Base-by-base conservation (phyloP, 345 rosid genomes). In the Brassica incana region DNA sequence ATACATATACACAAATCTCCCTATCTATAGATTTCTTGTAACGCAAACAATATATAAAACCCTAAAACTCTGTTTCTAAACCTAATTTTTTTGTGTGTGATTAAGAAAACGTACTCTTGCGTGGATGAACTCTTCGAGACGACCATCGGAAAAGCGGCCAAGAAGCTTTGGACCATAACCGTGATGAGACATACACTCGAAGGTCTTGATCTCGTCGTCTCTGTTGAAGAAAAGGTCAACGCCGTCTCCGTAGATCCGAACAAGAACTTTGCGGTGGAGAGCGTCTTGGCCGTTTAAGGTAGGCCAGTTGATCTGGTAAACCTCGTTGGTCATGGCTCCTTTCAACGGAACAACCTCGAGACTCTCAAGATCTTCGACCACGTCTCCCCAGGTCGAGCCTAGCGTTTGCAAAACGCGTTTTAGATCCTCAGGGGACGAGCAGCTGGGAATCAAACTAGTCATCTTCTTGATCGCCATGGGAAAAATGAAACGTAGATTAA, bases 81-180 rank as follows among this genome's bases (percentile, higher is more conserved):
- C 1, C 70, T 48, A 71, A 1, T 16, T 16, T 10, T 1, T 56
- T 9, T 54, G 8, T 32, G 10, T 16, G 10, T 56, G 18, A 7
- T 29, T 14, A 52, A 67, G 48, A 60, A 76, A 12, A 62, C 78
- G 16, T 88, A 93, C 99, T 87, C 92, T 87, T 6, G 97, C 98
- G 77, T 90, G 95, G 52, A 96, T 90, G 78, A 92, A 96, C 80
- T 96, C 97, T 85, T 96, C 98, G 63, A 96, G 87, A 43, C 99
- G 87, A 65, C 99, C 99, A 70, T 86, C 88, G 0, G 85, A 2
- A 66, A 96, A 93, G 4, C 97, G 88, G 16, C 97, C 93, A 33
- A 96, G 98, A 78, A 96, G 93, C 80, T 87, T 85, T 5, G 99
- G 99, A 1, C 99, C 99, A 65, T 92, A 89, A 45, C 99, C 98